Base-by-base conservation (phyloP, 2,329 filamentous ascomycete genomes). In the Fusarium transvaalense region DNA sequence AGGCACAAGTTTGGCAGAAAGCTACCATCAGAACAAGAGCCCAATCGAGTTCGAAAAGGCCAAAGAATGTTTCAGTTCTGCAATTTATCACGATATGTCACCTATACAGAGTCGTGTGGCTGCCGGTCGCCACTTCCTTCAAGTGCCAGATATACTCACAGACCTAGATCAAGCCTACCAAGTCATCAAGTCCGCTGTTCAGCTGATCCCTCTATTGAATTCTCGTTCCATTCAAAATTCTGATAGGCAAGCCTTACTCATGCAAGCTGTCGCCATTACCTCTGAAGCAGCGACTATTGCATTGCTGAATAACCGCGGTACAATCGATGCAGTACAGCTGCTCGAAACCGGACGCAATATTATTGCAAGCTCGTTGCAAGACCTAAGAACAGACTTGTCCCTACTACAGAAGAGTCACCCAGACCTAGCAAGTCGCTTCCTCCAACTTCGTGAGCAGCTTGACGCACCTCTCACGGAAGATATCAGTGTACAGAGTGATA, bases 401-500 rank as follows among this genome's bases (percentile, higher is more conserved):
- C 5, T 13, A 1, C 21, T 50, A 2, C 10, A 27, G 1, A 21
- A 27, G 10, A 17, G 37, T 3, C 31, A 27, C 0, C 23, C 12
- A 2, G 46, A 10, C 6, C 0, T 10, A 9, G 10, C 32, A 0
- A n/a, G 14, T 4, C 13, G 14, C 5, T 50, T 50, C 14, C 1
- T 23, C 4, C 14, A 37, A 5, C 32, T 50, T 19, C 46, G 46
- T 2, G 4, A 35, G 6, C 21, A 27, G 27, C 32, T 48, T 15
- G 32, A 50, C 13, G 10, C 15, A 4, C 32, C 31, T 3, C 13
- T 17, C 3, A n/a, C 6, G 2, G 25, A 25, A 3, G 17, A 25
- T 5, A 25, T 5, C 0, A n/a, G 7, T 42, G 0, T 10, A 13
- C 14, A 17, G 10, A 17, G 0, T 42, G 6, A 7, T 7, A 15